These are phyloP conservation scores for Populus pruinosa DNA, from an alignment of 345 rosid genomes.

Conservation along the genomic window DNA sequence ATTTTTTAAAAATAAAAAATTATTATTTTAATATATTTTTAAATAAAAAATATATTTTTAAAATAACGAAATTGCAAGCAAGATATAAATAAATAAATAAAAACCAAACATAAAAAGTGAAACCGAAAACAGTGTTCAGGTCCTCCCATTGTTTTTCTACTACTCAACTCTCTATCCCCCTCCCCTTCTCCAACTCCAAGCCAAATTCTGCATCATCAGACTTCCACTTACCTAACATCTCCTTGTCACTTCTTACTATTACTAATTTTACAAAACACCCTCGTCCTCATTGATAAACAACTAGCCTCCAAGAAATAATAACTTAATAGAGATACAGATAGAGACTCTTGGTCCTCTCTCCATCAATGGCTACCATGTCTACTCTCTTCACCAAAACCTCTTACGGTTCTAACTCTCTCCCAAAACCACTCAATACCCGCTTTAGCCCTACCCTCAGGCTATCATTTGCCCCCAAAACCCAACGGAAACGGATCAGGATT, in stretches of 20 bases:
- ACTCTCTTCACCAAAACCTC: conserved; percentile 36
- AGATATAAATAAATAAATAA: background rate
- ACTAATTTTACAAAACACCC: conserved; percentile 11
- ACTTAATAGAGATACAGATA: background rate
- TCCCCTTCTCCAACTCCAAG: background rate
- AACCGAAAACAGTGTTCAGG: conserved; percentile 30
- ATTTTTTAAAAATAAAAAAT: too few species aligned
- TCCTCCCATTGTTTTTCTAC: conserved; percentile 22
- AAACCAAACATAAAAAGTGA: background rate
- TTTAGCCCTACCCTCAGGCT: conserved; percentile 34
- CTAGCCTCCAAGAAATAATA: background rate
- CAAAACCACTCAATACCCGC: conserved; percentile 39
- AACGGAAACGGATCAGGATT: conserved; percentile 15
- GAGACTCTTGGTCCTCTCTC: background rate
- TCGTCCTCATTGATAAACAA: background rate
- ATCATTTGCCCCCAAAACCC: conserved; percentile 24
- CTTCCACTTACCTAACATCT: background rate
- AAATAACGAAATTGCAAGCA: too few species aligned
- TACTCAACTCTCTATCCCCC: background rate
- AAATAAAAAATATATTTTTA: too few species aligned
- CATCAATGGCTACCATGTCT: conserved; percentile 67
- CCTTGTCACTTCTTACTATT: background rate
- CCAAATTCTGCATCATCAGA: background rate
- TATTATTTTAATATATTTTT: too few species aligned
- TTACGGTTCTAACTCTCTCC: conserved; percentile 35